Evolutionary conservation across 2,329 filamentous ascomycete species (phyloP).

Genomic region (Aspergillus fumigatus): DNA sequence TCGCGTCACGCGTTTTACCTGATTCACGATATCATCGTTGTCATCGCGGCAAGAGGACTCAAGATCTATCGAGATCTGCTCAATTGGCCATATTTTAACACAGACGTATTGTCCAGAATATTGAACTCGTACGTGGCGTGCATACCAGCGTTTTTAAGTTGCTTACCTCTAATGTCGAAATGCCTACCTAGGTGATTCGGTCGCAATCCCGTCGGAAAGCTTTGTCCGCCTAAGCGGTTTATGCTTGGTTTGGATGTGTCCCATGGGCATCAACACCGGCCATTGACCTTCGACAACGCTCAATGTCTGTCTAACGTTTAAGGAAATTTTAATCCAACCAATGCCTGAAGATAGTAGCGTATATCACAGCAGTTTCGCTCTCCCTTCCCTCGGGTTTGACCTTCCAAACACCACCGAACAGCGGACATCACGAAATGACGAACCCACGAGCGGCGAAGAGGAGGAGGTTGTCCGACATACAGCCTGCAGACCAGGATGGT

Average conservation of each 20-base stretch:
- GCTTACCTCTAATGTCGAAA: background rate
- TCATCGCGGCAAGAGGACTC: slow-evolving; percentile 4
- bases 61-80: background rate
- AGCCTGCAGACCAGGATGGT: slow-evolving; percentile 24
- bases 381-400: background rate
- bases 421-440: slow-evolving; percentile 21
- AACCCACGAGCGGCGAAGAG: slow-evolving; percentile 33
- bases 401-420: background rate
- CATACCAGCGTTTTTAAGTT: background rate
- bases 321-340: background rate
- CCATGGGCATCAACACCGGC: background rate
- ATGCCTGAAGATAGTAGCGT: background rate
- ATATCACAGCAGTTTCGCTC: background rate
- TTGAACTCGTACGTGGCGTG: background rate
- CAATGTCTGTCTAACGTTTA: background rate
- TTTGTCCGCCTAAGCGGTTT: background rate
- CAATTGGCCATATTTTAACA: background rate
- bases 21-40: slow-evolving; percentile 22
- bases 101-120: background rate
- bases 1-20: slow-evolving; percentile 28
- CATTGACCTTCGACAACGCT: background rate
- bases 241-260: background rate
- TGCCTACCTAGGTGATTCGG: background rate
- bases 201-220: background rate
- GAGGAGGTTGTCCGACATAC: slow-evolving; percentile 30